Evolutionary conservation across 2,329 filamentous ascomycete species (phyloP), one percentile per base, ranked within the genome.

Genomic region (Trichoderma sp.): DNA sequence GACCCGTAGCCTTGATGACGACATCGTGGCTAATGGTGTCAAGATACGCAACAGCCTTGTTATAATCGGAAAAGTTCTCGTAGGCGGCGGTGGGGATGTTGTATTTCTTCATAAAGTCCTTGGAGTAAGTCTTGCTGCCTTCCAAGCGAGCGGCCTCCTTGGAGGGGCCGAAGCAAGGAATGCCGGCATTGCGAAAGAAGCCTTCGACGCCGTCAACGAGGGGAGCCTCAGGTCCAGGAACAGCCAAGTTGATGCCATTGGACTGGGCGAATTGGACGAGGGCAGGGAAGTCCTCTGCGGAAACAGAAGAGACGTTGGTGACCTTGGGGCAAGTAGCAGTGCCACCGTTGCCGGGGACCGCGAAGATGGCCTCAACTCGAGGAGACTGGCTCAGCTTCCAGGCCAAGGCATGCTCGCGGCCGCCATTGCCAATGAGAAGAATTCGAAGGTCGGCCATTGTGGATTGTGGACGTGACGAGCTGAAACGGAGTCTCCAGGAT

Each of bases 31-130:
- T 81, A 61, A 95, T 84, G 8, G 82, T 85, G 75, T 94, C 90
- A 66, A 98, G 84, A 80, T 98, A 97, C 76, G 88, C 83, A 75
- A 86, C 85, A 15, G 94, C 94, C 61, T 88, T 84, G 70, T 91
- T 88, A 81, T 92, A 95, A 77, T 93, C 87, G 80, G 86, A 89
- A 79, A 98, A 98, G 84, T 97, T 98, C 81, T 92, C 89, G 84
- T 97, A 98, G 50, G 88, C 90, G 17, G 96, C 96, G 1, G 96
- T 98, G 47, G 95, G 95, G 76, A 99, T 97, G 77, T 88, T 88
- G 83, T 97, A 90, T 75, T 91, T 90, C 82, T 92, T 91, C 96
- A 98, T 99, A 80, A 98, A 98, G 81, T 98, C 95, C 81, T 99
- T 99, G 73, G 93, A 94, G 81, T 97, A 98, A 12, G 95, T 93